Base-by-base conservation (phyloP, 805 yeast species). In the Zygoascus bituminiphila region DNA sequence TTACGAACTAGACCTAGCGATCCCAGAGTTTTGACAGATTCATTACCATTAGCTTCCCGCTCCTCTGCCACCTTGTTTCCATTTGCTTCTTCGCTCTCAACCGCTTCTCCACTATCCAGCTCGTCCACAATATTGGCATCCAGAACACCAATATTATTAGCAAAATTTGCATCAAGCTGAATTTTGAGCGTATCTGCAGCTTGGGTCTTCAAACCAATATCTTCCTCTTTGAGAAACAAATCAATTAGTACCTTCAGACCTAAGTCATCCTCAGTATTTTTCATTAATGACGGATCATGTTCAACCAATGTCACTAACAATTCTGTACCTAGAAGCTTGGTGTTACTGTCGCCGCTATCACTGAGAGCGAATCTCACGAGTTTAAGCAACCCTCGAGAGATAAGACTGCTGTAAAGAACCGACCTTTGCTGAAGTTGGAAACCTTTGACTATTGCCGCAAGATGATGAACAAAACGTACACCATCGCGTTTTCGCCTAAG, bases 141-240 rank as follows among this genome's bases (percentile, higher is more conserved):
- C 15, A 25, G n/a, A 24, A 15, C 33, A 14, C 15, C n/a, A 24
- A 22, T 20, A 22, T 22, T 41, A 17, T 21, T 41, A 29, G 33
- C 33, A 29, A 29, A 29, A 29, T 29, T 29, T 3, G 44, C 35
- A 58, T 84, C 89, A 12, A 89, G 69, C 29, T 89, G 64, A 1
- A 81, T 79, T 60, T 81, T 81, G 44, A 89, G 65, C 1, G 96
- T 95, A 64, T 88, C 96, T 53, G 77, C 80, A 0, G 89, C 84
- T 62, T 88, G 96, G 5, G 84, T 78, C 59, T 84, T 81, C 45
- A 88, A 65, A 0, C 95, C 94, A 4, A 81, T 76, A 53, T 80
- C 80, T 9, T 71, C 67, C 51, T 84, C 94, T 19, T 76, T 72
- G 2, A 81, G 62, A 5, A 89, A 62, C 15, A 88, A 73, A 33